phyloP scores from a whole-genome alignment of 768 basidiomycete genomes.

The Hypsizygus marmoreus region DNA sequence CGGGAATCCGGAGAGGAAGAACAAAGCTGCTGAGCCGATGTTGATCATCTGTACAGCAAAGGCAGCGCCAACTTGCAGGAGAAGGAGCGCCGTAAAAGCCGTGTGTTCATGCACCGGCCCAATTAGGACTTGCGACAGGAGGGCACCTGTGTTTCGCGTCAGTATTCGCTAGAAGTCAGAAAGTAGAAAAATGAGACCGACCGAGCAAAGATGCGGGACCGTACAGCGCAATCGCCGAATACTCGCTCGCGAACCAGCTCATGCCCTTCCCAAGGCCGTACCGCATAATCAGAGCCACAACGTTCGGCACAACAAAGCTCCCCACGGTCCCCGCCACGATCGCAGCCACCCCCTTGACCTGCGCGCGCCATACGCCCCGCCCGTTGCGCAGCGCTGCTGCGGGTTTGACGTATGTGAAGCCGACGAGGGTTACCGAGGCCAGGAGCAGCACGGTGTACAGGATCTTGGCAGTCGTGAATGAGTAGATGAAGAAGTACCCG shows the following conservation, averaged over 20 bases:
- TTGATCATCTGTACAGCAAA: slow-evolving; percentile 61
- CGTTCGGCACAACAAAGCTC: slow-evolving; percentile 64
- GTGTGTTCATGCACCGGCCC: slow-evolving; percentile 60
- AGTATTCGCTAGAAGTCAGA: not conserved
- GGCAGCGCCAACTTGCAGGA: slow-evolving; percentile 61
- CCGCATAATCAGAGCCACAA: slow-evolving; percentile 70
- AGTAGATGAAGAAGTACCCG: slow-evolving; percentile 71
- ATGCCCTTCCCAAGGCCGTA: slow-evolving; percentile 63
- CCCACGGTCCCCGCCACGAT: slow-evolving; percentile 55
- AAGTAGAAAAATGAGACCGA: slow-evolving; percentile 29
- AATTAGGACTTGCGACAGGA: slow-evolving; percentile 62
- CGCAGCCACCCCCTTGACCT: slow-evolving; percentile 47
- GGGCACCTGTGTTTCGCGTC: slow-evolving; percentile 46
- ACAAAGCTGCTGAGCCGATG: slow-evolving; percentile 77
- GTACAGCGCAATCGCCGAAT: slow-evolving; percentile 67
- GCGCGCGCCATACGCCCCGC: slow-evolving; percentile 39
- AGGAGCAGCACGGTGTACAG: slow-evolving; percentile 58
- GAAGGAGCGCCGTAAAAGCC: slow-evolving; percentile 58
- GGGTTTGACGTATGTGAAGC: slow-evolving; percentile 34
- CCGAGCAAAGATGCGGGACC: slow-evolving; percentile 75
- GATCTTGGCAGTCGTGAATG: slow-evolving; percentile 68
- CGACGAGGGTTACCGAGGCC: slow-evolving; percentile 47
- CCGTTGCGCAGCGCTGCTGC: slow-evolving; percentile 29
- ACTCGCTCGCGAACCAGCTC: slow-evolving; percentile 85
- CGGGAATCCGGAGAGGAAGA: slow-evolving; percentile 63